A percentile compares a stretch with the other conserved stretches of the same genome.
phyloP scores from a whole-genome alignment of 352 stramenopile genomes.

The Phytophthora colocasiae region DNA sequence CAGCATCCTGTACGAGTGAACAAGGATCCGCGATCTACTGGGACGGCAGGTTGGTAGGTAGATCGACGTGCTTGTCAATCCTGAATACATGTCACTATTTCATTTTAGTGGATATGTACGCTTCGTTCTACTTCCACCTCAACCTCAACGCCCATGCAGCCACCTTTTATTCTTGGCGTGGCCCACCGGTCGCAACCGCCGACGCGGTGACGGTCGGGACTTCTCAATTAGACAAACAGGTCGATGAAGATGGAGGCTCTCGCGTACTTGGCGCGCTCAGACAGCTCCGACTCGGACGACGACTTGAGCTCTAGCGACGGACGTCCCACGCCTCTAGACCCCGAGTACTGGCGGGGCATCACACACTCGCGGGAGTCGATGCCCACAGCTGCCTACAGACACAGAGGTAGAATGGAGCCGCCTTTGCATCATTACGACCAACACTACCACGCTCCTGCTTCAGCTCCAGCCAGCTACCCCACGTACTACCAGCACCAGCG shows the following conservation, averaged over 20 bases:
- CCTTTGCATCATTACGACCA: conserved; percentile 10
- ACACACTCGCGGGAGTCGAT: conserved; percentile 58
- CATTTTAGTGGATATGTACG: no score
- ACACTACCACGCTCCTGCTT: conserved; percentile 4
- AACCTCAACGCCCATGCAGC: no score
- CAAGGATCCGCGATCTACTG: no score
- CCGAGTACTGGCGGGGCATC: conserved; percentile 79
- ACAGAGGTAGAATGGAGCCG: conserved; percentile 16
- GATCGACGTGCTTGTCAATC: no score
- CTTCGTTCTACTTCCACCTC: no score
- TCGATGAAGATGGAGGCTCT: conserved; percentile 48
- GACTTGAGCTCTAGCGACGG: conserved; percentile 37
- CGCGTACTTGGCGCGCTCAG: conserved; percentile 46
- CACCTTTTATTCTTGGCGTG: neutral
- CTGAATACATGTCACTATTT: no score
- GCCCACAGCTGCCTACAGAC: conserved; percentile 17
- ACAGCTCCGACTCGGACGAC: conserved; percentile 40
- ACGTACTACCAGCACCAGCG: conserved; percentile 22
- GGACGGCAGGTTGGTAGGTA: no score
- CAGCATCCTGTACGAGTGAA: conserved; percentile 36
- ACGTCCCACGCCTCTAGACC: conserved; percentile 66
- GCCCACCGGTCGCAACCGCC: neutral
- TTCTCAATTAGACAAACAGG: neutral
- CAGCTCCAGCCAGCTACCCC: conserved; percentile 7
- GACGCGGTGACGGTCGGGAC: no score